Evolutionary conservation across 2,329 filamentous ascomycete genomes (phyloP).

Genomic region (Myriosclerotinia duriaeana): DNA sequence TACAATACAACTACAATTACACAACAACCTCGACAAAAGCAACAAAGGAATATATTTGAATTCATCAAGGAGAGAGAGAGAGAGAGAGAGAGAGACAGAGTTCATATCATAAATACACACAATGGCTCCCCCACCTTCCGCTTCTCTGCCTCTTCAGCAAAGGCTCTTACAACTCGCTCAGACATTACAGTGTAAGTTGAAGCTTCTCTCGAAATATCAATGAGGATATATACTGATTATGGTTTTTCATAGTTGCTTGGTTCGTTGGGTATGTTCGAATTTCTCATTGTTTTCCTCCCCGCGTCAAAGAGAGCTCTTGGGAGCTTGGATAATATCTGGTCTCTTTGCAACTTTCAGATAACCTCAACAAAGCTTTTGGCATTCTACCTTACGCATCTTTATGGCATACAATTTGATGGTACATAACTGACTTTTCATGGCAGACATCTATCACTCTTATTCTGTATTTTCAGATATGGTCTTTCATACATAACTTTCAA

Average conservation of each 20-base stretch:
- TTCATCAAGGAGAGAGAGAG: background rate
- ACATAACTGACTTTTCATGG: conserved; percentile 24
- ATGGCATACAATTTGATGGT: background rate
- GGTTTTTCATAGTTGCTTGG: conserved; percentile 63
- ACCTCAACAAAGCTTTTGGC: conserved; percentile 19
- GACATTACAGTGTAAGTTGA: conserved; percentile 82
- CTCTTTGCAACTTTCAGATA: background rate
- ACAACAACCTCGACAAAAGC: background rate
- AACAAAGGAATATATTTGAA: background rate
- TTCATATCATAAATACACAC: conserved; percentile 9
- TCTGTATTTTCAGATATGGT: conserved; percentile 78
- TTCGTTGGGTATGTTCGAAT: conserved; percentile 68
- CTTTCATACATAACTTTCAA: conserved; percentile 89
- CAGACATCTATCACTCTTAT: conserved; percentile 83
- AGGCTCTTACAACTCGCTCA: conserved; percentile 76
- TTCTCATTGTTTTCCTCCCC: conserved; percentile 23
- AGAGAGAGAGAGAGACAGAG: too few relatives aligned
- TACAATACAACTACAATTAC: background rate
- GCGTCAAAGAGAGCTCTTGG: conserved; percentile 20
- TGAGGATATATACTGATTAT: conserved; percentile 26
- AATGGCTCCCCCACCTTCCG: conserved; percentile 41
- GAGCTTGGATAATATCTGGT: conserved; percentile 24
- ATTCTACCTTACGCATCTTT: conserved; percentile 28
- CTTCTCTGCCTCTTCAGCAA: conserved; percentile 41
- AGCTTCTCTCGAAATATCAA: conserved; percentile 30